Base-by-base conservation (phyloP, 2,329 filamentous ascomycete genomes). In the Paraphaeosphaeria minitans region DNA sequence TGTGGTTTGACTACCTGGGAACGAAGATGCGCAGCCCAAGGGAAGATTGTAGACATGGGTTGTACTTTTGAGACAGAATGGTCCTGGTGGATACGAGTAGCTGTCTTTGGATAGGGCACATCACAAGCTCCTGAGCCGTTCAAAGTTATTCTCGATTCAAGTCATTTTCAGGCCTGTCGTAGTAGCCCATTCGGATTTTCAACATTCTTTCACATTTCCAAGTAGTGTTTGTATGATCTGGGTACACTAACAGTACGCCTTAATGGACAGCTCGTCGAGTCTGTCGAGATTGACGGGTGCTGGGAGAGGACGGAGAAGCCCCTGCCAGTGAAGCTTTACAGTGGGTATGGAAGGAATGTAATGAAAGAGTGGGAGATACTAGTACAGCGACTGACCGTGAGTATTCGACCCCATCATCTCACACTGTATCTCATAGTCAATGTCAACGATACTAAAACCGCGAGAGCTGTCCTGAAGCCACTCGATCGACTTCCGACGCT, bases 1-100 rank as follows among this genome's bases (percentile, higher is more conserved):
- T 69, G 78, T 87, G 55, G 79, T 79, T 58, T 89, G 79, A 81
- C 64, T 71, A n/a, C 33, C 33, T 16, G 22, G 4, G 33, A n/a
- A 24, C 29, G n/a, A 5, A 14, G 37, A 59, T 45, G 59, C 33
- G 27, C 54, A 35, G 37, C 42, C 39, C 14, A 53, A 22, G 39
- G 50, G 41, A 41, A 54, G 37, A 35, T 27, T 45, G 29, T 31
- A 49, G 29, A 39, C 19, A 39, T n/a, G n/a, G 4, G 14, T n/a
- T n/a, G 16, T 6, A 16, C 13, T 16, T 16, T 37, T 14, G 29
- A 12, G 29, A 12, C 37, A 8, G 16, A 39, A 39, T 16, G 13
- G 14, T 16, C 13, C 35, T n/a, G n/a, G n/a, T n/a, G 37, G n/a
- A 39, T n/a, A 39, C 16, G 37, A 39, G 14, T n/a, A 16, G 37